These are phyloP conservation scores for Euphrasia arctica DNA, from an alignment of 305 asterid genomes.

Conservation along the genomic window DNA sequence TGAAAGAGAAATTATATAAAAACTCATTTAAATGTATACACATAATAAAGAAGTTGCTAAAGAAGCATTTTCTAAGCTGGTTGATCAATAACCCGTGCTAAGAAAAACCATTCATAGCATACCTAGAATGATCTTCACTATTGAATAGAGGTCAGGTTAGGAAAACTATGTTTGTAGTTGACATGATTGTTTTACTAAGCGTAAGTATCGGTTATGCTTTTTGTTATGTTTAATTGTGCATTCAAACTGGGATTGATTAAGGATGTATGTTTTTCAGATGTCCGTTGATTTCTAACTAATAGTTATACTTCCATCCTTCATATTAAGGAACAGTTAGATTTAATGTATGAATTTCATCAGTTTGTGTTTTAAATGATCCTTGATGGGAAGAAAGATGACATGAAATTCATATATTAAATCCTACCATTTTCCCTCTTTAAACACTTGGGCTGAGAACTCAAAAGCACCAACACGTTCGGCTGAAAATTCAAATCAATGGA, in stretches of 20 bases:
- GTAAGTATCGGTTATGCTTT: background rate
- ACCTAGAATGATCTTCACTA: background rate
- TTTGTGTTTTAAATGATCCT: no score
- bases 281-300: background rate
- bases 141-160: background rate
- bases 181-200: background rate
- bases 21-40: background rate
- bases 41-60: background rate
- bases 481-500: no score
- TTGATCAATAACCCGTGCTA: background rate
- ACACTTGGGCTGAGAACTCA: no score
- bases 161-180: background rate
- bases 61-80: background rate
- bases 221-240: background rate
- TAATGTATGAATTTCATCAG: no score
- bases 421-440: no score
- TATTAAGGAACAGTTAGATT: no score
- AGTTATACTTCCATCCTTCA: no score
- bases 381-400: no score
- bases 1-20: background rate
- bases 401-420: no score
- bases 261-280: background rate
- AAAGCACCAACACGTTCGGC: no score
- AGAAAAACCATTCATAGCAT: background rate
- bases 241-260: background rate